phyloP scores from a whole-genome alignment of 306 rosid species.

The Oemleria cerasiformis region DNA sequence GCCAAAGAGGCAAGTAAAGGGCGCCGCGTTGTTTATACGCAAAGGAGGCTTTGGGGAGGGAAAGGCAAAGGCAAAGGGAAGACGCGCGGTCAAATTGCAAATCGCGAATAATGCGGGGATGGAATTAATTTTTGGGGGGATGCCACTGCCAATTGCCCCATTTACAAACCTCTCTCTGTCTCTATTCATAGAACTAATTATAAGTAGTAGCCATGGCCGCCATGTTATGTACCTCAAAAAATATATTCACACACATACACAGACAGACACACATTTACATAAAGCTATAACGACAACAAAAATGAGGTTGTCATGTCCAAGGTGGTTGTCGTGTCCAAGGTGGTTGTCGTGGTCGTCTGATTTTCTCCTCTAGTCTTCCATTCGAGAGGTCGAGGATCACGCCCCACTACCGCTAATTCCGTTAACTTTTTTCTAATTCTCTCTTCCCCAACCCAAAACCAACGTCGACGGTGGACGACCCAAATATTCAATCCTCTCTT shows the following conservation, averaged over 20 bases:
- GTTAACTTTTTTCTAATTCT: slow-evolving; percentile 14
- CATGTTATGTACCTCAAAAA: too few species aligned
- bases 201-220: too few species aligned
- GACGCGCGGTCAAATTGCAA: background rate
- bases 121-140: background rate
- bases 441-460: background rate
- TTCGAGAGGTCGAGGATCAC: slow-evolving; percentile 1
- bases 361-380: background rate
- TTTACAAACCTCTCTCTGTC: background rate
- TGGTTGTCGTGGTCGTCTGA: background rate
- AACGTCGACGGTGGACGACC: background rate
- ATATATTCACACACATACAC: too few species aligned
- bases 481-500: background rate
- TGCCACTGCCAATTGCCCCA: background rate
- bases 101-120: slow-evolving; percentile 5
- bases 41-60: background rate
- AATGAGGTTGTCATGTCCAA: slow-evolving; percentile 20
- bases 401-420: slow-evolving; percentile 20
- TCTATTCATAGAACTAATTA: too few species aligned
- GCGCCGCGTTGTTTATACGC: background rate
- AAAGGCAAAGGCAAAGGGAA: background rate
- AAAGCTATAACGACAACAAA: background rate
- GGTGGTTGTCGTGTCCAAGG: background rate
- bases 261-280: too few species aligned
- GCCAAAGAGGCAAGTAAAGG: background rate